phyloP scores from a whole-genome alignment of 257 asterid genomes.

The Buddleja alternifolia region DNA sequence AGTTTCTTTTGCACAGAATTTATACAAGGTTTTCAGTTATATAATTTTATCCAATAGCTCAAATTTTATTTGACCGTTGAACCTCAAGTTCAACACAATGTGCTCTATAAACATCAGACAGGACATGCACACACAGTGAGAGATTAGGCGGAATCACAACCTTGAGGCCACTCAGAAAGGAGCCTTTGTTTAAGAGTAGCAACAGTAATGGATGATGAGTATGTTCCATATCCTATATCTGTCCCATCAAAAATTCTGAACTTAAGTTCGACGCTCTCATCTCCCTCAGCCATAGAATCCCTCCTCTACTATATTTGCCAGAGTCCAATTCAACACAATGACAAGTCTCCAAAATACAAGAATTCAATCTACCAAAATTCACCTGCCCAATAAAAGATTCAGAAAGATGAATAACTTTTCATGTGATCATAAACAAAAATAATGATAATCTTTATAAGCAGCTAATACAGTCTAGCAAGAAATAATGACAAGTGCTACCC shows the following conservation, averaged over 20 bases:
- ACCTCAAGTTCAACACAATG: no score
- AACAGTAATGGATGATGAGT: constrained; percentile 48
- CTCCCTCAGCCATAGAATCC: constrained; percentile 53
- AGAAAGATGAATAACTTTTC: constrained; percentile 12
- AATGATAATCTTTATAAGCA: constrained; percentile 11
- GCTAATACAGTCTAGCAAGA: background rate
- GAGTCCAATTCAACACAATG: constrained; percentile 24
- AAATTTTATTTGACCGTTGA: no score
- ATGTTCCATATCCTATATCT: constrained; percentile 59
- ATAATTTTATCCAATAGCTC: no score
- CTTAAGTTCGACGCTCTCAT: constrained; percentile 53
- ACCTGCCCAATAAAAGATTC: constrained; percentile 38
- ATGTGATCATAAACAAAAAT: background rate
- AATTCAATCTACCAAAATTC: constrained; percentile 34
- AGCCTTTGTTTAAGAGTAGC: constrained; percentile 55
- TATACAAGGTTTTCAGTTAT: no score
- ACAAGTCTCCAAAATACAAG: constrained; percentile 29
- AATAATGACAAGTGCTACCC: background rate
- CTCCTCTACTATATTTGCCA: constrained; percentile 29
- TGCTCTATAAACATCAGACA: no score
- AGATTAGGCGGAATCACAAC: constrained; percentile 33
- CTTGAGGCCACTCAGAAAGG: constrained; percentile 74
- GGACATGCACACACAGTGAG: background rate
- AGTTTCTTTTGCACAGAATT: background rate
- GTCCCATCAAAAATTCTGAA: constrained; percentile 76